Evolutionary conservation across 208 protist species (phyloP).

Genomic region (Leishmania amazonensis): DNA sequence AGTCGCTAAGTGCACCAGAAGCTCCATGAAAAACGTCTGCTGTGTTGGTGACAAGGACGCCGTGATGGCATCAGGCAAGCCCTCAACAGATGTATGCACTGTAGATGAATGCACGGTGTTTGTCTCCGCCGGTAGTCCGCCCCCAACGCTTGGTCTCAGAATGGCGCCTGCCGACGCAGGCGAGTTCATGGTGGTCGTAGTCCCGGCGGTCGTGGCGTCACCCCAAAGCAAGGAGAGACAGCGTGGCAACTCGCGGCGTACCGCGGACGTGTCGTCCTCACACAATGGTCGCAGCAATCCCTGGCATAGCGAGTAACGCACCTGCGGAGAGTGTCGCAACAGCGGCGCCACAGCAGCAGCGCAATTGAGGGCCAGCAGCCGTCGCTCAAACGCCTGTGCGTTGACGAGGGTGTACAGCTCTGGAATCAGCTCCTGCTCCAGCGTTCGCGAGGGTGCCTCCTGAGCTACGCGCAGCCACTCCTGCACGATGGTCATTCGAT

Average conservation of each 20-base stretch:
- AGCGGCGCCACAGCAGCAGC: conserved; percentile 39
- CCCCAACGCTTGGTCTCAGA: neutral
- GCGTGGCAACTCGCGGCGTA: conserved; percentile 57
- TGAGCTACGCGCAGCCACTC: conserved; percentile 58
- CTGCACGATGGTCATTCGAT: conserved; percentile 41
- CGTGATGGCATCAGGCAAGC: neutral
- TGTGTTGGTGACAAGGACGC: conserved; percentile 12
- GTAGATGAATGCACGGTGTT: neutral
- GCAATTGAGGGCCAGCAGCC: conserved; percentile 65
- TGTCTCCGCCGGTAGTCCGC: neutral
- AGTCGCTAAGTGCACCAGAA: conserved; percentile 54
- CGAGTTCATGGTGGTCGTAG: neutral
- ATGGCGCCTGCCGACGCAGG: neutral
- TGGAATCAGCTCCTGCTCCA: conserved; percentile 67
- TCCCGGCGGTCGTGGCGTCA: conserved; percentile 2
- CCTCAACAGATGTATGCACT: neutral
- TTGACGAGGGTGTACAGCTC: conserved; percentile 73
- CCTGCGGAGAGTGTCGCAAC: conserved; percentile 28
- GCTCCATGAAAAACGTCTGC: conserved; percentile 43
- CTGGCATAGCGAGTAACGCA: conserved; percentile 56
- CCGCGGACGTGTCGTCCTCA: conserved; percentile 58
- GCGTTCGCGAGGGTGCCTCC: conserved; percentile 28
- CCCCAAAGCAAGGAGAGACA: conserved; percentile 60
- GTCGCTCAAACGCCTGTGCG: conserved; percentile 44
- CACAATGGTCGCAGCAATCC: conserved; percentile 64